Evolutionary conservation across 805 yeast genomes (phyloP).

Genomic region (Sungouiella blattae): DNA sequence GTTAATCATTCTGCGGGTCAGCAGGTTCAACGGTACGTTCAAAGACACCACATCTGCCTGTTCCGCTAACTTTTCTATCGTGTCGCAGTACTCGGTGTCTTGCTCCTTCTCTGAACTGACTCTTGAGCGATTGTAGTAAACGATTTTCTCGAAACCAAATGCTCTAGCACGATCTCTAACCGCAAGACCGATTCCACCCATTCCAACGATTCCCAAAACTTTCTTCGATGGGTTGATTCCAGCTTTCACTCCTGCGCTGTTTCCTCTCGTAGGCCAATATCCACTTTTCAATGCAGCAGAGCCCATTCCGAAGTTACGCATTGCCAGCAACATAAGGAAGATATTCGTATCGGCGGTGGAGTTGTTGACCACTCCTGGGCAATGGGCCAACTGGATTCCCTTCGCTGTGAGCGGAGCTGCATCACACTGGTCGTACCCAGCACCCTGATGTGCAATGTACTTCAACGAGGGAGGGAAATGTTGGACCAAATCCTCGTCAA

Average conservation of each 20-base stretch:
- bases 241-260: not conserved
- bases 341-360: constrained; percentile 59
- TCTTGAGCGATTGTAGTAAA: constrained; percentile 2
- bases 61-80: not conserved
- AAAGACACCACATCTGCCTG: constrained; percentile 1
- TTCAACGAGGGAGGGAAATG: constrained; percentile 37
- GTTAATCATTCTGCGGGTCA: constrained; percentile 1
- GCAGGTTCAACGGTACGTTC: constrained; percentile 1
- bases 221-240: not conserved
- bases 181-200: constrained; percentile 3
- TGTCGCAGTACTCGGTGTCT: not conserved
- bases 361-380: constrained; percentile 49
- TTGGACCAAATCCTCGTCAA: constrained; percentile 42
- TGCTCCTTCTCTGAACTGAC: not conserved
- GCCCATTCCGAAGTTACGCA: constrained; percentile 37
- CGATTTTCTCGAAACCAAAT: constrained; percentile 1
- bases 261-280: not conserved
- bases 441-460: constrained; percentile 49
- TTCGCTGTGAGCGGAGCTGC: constrained; percentile 36
- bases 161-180: not conserved
- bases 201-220: constrained; percentile 2
- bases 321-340: constrained; percentile 47
- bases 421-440: constrained; percentile 57
- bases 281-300: not conserved
- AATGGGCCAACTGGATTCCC: constrained; percentile 49